These are phyloP conservation scores for Zychaea mexicana DNA, from an alignment of 371 early-diverging fungal genomes.

Conservation along the genomic window DNA sequence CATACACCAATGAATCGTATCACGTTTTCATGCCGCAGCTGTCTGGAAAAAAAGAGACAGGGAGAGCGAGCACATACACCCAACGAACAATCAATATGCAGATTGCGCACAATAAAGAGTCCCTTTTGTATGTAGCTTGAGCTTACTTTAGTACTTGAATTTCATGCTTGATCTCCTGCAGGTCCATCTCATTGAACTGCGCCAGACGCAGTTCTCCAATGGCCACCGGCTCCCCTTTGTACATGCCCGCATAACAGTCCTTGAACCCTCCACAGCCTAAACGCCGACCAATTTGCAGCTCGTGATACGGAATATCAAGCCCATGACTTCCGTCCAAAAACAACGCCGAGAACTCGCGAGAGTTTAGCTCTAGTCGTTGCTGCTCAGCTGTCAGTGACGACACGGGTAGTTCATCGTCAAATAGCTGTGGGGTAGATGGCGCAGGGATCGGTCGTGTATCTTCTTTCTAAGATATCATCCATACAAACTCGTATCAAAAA, in stretches of 20 bases:
- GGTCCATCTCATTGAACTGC: conserved; percentile 69
- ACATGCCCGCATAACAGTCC: conserved; percentile 59
- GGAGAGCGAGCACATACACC: too few species aligned
- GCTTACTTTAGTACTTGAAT: conserved; percentile 74
- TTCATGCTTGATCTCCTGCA: conserved; percentile 76
- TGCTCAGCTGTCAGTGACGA: conserved; percentile 31
- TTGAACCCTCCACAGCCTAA: conserved; percentile 83
- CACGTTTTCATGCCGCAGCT: conserved; percentile 78
- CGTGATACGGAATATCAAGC: conserved; percentile 65
- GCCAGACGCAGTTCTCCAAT: conserved; percentile 71
- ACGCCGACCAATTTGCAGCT: conserved; percentile 60
- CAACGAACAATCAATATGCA: too few species aligned
- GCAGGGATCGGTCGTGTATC: conserved; percentile 67
- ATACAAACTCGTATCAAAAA: too few species aligned
- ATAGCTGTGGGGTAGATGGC: conserved; percentile 69
- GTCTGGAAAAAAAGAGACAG: too few species aligned
- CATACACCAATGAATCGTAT: conserved; percentile 78
- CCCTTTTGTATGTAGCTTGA: not conserved
- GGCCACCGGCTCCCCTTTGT: conserved; percentile 59
- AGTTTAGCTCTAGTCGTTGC: conserved; percentile 42
- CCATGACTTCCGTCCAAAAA: conserved; percentile 48
- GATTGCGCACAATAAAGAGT: too few species aligned
- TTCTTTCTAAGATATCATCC: conserved; percentile 57
- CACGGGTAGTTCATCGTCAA: conserved; percentile 47
- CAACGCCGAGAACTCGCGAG: conserved; percentile 56